Evolutionary conservation across 2,329 filamentous ascomycete genomes (phyloP).

Genomic region (Colletotrichum tanaceti): DNA sequence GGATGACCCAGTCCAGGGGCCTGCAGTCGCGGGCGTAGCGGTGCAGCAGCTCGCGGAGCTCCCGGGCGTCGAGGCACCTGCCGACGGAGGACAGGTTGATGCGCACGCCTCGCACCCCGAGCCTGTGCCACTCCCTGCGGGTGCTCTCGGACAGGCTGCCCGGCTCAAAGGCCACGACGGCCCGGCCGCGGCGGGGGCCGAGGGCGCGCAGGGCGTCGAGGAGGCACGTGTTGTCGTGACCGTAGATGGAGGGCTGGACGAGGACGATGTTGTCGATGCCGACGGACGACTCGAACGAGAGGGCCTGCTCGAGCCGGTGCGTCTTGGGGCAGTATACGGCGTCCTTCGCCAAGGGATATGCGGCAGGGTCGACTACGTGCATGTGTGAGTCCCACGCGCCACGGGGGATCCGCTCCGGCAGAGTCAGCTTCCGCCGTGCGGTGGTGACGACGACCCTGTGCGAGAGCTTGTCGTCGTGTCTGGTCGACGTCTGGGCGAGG

Average conservation of each 20-base stretch:
- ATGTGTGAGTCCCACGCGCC: constrained; percentile 72
- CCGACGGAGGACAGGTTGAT: constrained; percentile 68
- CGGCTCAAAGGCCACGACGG: constrained; percentile 68
- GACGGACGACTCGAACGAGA: constrained; percentile 61
- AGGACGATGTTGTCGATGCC: constrained; percentile 68
- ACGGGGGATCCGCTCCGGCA: constrained; percentile 49
- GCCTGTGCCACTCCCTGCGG: constrained; percentile 64
- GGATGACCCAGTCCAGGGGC: constrained; percentile 66
- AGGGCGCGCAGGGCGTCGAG: constrained; percentile 64
- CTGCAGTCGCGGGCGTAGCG: constrained; percentile 63
- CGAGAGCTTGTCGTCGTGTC: constrained; percentile 20
- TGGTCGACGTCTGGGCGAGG: constrained; percentile 16
- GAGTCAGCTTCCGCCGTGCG: constrained; percentile 29
- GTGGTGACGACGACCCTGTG: constrained; percentile 4
- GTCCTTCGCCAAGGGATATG: constrained; percentile 59
- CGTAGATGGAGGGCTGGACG: constrained; percentile 72
- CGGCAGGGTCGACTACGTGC: constrained; percentile 68
- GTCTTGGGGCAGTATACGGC: constrained; percentile 64
- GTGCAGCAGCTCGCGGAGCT: constrained; percentile 56
- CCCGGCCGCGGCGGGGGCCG: constrained; percentile 62
- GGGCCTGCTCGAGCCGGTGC: constrained; percentile 63
- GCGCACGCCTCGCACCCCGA: constrained; percentile 69
- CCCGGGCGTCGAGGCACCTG: constrained; percentile 51
- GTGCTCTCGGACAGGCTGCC: constrained; percentile 46
- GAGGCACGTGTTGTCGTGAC: constrained; percentile 68